Evolutionary conservation across 306 rosid species (phyloP).

Genomic region (Prunus salicina): DNA sequence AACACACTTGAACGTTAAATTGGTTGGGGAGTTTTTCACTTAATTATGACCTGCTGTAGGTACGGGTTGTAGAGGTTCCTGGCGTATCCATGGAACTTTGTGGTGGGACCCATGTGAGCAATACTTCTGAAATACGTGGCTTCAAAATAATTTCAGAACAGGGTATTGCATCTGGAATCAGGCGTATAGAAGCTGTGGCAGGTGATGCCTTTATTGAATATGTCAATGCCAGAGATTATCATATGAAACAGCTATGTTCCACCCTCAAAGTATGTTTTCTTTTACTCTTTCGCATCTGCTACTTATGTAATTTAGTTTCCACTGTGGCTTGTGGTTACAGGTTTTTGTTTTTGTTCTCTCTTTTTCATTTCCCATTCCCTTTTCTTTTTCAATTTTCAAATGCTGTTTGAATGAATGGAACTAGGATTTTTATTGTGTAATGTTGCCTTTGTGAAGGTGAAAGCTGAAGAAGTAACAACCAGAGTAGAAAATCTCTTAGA

Average conservation of each 20-base stretch:
- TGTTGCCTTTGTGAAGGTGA: conserved; percentile 55
- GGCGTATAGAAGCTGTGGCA: conserved; percentile 96
- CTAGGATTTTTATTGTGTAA: background rate
- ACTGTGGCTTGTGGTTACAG: background rate
- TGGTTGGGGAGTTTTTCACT: background rate
- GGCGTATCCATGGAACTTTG: conserved; percentile 98
- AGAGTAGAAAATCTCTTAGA: conserved; percentile 79
- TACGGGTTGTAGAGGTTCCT: conserved; percentile 95
- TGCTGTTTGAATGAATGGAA: background rate
- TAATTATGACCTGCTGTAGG: conserved; percentile 51
- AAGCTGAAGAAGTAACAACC: conserved; percentile 81
- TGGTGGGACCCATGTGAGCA: conserved; percentile 89
- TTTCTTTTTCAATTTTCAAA: background rate
- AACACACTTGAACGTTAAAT: background rate
- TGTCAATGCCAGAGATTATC: conserved; percentile 71
- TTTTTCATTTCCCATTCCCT: background rate
- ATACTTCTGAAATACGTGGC: conserved; percentile 92
- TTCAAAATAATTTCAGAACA: conserved; percentile 90
- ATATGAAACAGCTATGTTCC: conserved; percentile 74
- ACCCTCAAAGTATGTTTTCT: conserved; percentile 70
- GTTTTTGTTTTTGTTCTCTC: background rate
- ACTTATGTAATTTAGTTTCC: background rate
- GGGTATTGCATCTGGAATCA: conserved; percentile 91
- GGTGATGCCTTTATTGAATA: conserved; percentile 93
- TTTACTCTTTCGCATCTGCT: background rate